These are phyloP conservation scores for Lichtheimia hyalospora DNA, from an alignment of 371 early-diverging fungal genomes.

Conservation along the genomic window DNA sequence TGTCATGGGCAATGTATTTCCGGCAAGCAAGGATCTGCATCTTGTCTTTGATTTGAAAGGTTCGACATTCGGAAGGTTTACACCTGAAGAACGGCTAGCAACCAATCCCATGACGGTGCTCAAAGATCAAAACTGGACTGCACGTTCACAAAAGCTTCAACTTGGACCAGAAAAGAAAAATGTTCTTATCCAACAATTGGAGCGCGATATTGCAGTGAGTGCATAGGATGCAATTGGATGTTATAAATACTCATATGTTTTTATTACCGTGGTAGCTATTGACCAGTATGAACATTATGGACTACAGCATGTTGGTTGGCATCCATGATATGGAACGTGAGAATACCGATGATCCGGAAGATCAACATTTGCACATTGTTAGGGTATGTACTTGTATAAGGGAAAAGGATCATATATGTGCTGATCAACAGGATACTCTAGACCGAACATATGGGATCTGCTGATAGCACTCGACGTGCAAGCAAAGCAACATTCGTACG, in stretches of 20 bases:
- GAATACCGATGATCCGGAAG: constrained; percentile 82
- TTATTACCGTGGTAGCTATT: constrained; percentile 52
- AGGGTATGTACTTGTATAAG: constrained; percentile 7
- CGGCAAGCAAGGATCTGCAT: constrained; percentile 92
- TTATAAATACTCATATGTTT: not conserved
- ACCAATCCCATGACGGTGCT: constrained; percentile 79
- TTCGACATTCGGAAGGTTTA: constrained; percentile 28
- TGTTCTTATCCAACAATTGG: constrained; percentile 77
- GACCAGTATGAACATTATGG: constrained; percentile 87
- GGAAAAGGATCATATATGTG: not conserved
- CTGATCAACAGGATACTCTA: too few species aligned
- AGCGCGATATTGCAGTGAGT: constrained; percentile 70
- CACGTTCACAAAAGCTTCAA: constrained; percentile 63
- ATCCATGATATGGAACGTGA: constrained; percentile 84
- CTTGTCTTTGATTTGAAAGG: constrained; percentile 92
- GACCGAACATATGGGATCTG: constrained; percentile 5
- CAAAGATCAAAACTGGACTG: constrained; percentile 95
- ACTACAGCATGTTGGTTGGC: constrained; percentile 93
- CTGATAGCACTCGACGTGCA: constrained; percentile 52
- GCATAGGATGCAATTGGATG: not conserved
- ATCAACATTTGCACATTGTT: constrained; percentile 66
- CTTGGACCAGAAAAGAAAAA: constrained; percentile 79
- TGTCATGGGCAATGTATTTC: constrained; percentile 97
- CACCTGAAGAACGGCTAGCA: constrained; percentile 67
- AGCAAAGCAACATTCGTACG: constrained; percentile 70